Conservation (phyloP, 129 eudicot genomes). For the Helianthus tuberosus region DNA sequence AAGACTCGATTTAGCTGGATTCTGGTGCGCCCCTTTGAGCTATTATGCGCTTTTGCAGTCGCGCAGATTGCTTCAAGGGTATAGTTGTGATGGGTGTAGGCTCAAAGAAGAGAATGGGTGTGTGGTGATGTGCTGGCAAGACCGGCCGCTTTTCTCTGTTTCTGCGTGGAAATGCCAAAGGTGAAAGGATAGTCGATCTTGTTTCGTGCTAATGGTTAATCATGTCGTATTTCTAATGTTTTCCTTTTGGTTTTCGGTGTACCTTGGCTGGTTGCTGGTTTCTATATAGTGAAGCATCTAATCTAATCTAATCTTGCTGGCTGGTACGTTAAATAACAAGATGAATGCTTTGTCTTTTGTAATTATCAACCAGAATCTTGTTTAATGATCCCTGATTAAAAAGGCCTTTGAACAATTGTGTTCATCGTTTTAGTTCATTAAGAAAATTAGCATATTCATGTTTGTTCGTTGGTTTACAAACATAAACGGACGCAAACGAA, state of each 20-base stretch:
- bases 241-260: not conserved
- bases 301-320: not conserved
- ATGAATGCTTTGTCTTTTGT: not conserved
- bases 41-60: slow-evolving; percentile 1
- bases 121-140: slow-evolving; percentile 18
- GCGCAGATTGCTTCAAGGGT: slow-evolving; percentile 13
- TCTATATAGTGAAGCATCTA: not conserved
- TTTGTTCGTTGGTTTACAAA: no score
- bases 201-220: not conserved
- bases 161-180: slow-evolving; percentile 40
- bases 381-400: not conserved
- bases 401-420: not conserved
- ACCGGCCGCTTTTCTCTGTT: slow-evolving; percentile 54
- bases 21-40: slow-evolving; percentile 47
- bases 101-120: slow-evolving; percentile 6
- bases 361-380: not conserved
- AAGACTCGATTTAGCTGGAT: slow-evolving; percentile 73
- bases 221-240: not conserved
- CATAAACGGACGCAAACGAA: no score
- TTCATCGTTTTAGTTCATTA: no score
- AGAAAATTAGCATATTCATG: no score
- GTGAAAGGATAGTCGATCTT: slow-evolving; percentile 28
- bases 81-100: slow-evolving; percentile 38
- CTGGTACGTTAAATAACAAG: not conserved
- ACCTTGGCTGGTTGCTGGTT: not conserved